These are phyloP conservation scores for Saccharomycopsis javanensis DNA, from an alignment of 805 yeast species.

Conservation along the genomic window DNA sequence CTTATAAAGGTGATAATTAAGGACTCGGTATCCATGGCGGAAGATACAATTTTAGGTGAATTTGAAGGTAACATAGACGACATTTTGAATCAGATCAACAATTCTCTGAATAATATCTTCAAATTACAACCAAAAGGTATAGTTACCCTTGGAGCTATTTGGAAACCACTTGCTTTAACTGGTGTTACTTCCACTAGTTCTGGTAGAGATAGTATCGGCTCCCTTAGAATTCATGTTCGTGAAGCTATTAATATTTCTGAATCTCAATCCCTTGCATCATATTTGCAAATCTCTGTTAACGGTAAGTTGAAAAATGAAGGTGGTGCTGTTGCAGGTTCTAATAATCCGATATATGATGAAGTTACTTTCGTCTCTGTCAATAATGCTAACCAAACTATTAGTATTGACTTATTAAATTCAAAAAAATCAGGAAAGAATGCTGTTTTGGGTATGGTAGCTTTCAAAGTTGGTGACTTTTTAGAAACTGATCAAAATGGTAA, in stretches of 20 bases:
- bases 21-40: conserved; percentile 44
- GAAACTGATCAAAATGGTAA: conserved; percentile 38
- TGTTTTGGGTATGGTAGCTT: conserved; percentile 46
- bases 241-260: conserved; percentile 42
- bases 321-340: conserved; percentile 40
- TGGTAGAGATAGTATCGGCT: conserved; percentile 56
- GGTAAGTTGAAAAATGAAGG: conserved; percentile 52
- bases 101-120: conserved; percentile 41
- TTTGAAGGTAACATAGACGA: conserved; percentile 46
- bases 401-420: conserved; percentile 55
- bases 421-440: conserved; percentile 58
- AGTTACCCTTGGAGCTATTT: conserved; percentile 45
- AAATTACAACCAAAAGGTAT: conserved; percentile 44
- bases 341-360: conserved; percentile 50
- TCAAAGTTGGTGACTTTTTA: conserved; percentile 41
- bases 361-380: conserved; percentile 51
- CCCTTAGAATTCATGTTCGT: conserved; percentile 48
- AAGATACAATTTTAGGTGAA: conserved; percentile 42
- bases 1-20: conserved; percentile 46
- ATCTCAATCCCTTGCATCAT: conserved; percentile 66
- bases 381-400: conserved; percentile 49
- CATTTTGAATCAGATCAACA: conserved; percentile 36
- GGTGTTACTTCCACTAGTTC: conserved; percentile 38
- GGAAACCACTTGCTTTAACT: conserved; percentile 62
- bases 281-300: conserved; percentile 48